phyloP scores from a whole-genome alignment of 2,329 filamentous ascomycete species.

The Ilyonectria destructans region DNA sequence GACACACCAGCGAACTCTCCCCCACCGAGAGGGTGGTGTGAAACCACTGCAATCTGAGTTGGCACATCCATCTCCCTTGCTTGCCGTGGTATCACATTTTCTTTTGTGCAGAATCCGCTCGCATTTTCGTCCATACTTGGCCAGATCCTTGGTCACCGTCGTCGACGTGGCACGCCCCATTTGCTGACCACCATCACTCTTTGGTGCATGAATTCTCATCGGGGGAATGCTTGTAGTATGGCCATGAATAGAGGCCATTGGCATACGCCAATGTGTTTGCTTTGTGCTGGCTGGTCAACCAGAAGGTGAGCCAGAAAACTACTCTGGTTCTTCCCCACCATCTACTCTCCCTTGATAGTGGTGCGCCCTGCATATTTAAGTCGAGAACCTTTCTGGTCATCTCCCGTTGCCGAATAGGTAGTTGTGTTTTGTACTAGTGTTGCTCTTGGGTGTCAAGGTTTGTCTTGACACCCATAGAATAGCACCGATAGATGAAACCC shows the following conservation, averaged over 20 bases:
- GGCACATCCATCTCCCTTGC: slow-evolving; percentile 14
- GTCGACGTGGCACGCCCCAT: slow-evolving; percentile 32
- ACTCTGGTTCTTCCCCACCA: neutral
- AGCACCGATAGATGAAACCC: neutral
- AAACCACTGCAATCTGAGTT: slow-evolving; percentile 28
- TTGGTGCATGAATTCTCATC: slow-evolving; percentile 15
- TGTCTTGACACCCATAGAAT: neutral
- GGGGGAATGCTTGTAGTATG: slow-evolving; percentile 13
- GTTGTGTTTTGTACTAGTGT: neutral
- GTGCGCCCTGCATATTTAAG: neutral
- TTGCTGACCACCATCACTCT: slow-evolving; percentile 24
- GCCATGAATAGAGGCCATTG: neutral
- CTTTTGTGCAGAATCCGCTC: slow-evolving; percentile 1
- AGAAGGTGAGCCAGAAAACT: neutral
- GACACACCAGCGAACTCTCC: neutral
- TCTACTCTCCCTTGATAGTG: neutral
- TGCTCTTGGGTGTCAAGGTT: neutral
- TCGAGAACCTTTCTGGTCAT: neutral
- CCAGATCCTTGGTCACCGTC: slow-evolving; percentile 8
- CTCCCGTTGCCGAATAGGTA: neutral
- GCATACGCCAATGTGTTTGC: neutral
- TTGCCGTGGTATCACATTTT: slow-evolving; percentile 9
- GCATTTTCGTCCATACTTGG: slow-evolving; percentile 4
- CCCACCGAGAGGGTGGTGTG: slow-evolving; percentile 13
- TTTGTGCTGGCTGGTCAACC: neutral